phyloP scores from a whole-genome alignment of 108 stramenopile genomes.

The Conticribra guillardii region DNA sequence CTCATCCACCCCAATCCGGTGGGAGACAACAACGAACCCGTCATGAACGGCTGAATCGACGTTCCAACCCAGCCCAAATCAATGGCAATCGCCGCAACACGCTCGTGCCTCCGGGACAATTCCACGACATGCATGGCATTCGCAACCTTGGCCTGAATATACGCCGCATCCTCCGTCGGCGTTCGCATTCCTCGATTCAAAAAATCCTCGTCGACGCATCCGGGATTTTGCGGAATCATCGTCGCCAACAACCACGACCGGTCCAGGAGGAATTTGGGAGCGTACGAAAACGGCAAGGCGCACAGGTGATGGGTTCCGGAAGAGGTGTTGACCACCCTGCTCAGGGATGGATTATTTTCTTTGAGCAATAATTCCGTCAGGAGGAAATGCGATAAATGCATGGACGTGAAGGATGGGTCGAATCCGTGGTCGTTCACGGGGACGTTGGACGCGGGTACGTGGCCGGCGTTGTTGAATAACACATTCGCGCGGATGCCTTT shows the following conservation, averaged over 20 bases:
- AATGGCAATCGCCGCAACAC: slow-evolving; percentile 31
- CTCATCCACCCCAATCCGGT: slow-evolving; percentile 42
- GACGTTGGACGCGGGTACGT: slow-evolving; percentile 9
- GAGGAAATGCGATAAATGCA: slow-evolving; percentile 42
- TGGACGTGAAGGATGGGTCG: slow-evolving; percentile 42
- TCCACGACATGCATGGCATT: slow-evolving; percentile 49
- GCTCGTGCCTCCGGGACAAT: slow-evolving; percentile 30
- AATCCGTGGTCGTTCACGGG: slow-evolving; percentile 33
- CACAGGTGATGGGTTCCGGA: slow-evolving; percentile 43
- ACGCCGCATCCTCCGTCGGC: slow-evolving; percentile 27
- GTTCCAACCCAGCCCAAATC: slow-evolving; percentile 52
- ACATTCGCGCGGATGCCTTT: slow-evolving; percentile 10
- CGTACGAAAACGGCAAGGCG: slow-evolving; percentile 23
- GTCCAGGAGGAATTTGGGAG: slow-evolving; percentile 3
- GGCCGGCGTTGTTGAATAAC: slow-evolving; percentile 47
- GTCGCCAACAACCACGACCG: too few relatives aligned
- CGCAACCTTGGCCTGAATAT: slow-evolving; percentile 45
- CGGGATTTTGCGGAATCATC: slow-evolving; percentile 19
- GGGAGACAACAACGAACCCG: slow-evolving; percentile 21
- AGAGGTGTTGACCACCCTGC: slow-evolving; percentile 44
- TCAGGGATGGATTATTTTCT: slow-evolving; percentile 26
- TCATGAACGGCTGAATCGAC: slow-evolving; percentile 42
- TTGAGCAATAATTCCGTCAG: slow-evolving; percentile 35
- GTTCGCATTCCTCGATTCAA: slow-evolving; percentile 13
- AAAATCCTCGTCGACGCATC: slow-evolving; percentile 40